Conservation (phyloP, 148 eudicot genomes). For the Hydrangea macrophylla region DNA sequence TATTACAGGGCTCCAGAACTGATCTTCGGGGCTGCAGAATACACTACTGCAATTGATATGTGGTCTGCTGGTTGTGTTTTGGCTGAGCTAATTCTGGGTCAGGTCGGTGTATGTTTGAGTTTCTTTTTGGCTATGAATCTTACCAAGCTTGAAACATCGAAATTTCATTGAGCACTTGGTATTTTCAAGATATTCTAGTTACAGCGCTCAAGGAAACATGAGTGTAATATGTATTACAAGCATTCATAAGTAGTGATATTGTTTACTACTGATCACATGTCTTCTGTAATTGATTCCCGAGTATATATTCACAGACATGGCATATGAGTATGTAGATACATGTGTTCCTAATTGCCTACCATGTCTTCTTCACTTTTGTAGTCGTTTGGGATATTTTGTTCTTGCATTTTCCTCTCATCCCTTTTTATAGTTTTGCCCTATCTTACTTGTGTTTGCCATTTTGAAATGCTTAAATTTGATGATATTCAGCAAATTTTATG, state of each 20-base stretch:
- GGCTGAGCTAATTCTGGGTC: slow-evolving; percentile 84
- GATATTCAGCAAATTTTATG: neutral
- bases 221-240: too few species aligned
- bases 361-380: neutral
- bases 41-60: slow-evolving; percentile 86
- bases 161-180: neutral
- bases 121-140: neutral
- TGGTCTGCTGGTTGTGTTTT: slow-evolving; percentile 95
- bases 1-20: slow-evolving; percentile 91
- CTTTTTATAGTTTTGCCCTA: neutral
- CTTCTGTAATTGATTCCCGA: neutral
- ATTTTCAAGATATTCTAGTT: too few species aligned
- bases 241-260: too few species aligned
- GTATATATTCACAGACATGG: neutral
- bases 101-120: slow-evolving; percentile 33
- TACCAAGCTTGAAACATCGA: neutral
- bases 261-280: too few species aligned
- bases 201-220: too few species aligned
- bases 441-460: neutral
- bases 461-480: neutral
- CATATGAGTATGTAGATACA: neutral
- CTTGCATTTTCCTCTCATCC: neutral
- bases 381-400: neutral
- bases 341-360: slow-evolving; percentile 1
- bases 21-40: slow-evolving; percentile 91